Conservation (phyloP, 2,329 filamentous ascomycete species). For the Raffaelea ambrosiae region DNA sequence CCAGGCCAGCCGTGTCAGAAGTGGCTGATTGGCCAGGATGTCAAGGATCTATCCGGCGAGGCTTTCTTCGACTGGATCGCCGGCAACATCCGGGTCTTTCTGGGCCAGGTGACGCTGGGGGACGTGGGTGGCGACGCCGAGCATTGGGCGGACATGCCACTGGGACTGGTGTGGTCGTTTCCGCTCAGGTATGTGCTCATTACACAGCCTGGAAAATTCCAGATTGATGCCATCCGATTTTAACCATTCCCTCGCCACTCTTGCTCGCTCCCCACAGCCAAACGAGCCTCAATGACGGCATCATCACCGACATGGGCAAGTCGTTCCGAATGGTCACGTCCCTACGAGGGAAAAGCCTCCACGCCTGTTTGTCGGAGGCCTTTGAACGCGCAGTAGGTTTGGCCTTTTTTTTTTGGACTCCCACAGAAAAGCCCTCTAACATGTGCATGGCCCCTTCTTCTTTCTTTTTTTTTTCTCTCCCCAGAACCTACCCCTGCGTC, state of each 20-base stretch:
- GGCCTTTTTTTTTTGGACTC: too few species aligned
- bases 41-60: neutral
- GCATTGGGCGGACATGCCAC: too few species aligned
- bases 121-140: neutral
- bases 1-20: neutral
- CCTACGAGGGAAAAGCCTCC: neutral
- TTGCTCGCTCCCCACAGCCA: neutral
- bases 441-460: neutral
- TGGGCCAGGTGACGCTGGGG: neutral
- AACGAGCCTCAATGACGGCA: neutral
- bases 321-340: neutral
- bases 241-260: too few species aligned
- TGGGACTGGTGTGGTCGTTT: neutral
- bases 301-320: neutral
- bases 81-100: neutral
- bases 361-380: neutral
- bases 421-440: neutral
- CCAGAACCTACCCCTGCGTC: neutral
- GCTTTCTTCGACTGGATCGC: slow-evolving; percentile 1
- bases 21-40: neutral
- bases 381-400: neutral
- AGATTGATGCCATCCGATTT: too few species aligned
- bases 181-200: neutral
- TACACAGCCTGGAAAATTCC: too few species aligned
- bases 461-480: neutral